These are phyloP conservation scores for Pneumocystis sp. DNA, from an alignment of 1,139 yeast species.

Conservation along the genomic window DNA sequence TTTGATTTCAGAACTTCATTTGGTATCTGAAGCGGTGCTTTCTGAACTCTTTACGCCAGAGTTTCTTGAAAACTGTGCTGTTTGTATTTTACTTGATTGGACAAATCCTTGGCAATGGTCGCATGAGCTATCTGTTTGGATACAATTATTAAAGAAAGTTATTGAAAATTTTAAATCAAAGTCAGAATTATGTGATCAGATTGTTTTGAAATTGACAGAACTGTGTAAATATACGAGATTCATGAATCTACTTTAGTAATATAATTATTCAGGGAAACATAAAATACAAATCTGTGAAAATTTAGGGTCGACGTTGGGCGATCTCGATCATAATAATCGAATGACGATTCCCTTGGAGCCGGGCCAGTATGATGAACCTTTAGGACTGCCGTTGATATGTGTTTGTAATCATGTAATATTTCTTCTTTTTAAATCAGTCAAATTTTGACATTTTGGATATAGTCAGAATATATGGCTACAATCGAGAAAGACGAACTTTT, in stretches of 20 bases:
- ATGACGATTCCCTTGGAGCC: conserved; percentile 20
- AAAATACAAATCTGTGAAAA: conserved; percentile 4
- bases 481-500: conserved; percentile 15
- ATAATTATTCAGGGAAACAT: conserved; percentile 1
- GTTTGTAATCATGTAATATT: conserved; percentile 15
- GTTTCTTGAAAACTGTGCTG: conserved; percentile 6
- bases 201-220: background rate
- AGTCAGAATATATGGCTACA: conserved; percentile 14
- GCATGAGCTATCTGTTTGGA: conserved; percentile 8
- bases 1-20: conserved; percentile 17
- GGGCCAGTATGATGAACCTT: conserved; percentile 23
- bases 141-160: conserved; percentile 8
- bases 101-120: conserved; percentile 14
- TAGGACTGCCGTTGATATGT: conserved; percentile 22
- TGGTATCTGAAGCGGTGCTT: conserved; percentile 7
- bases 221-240: background rate
- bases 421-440: background rate
- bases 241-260: background rate
- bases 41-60: conserved; percentile 2
- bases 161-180: conserved; percentile 2
- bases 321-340: conserved; percentile 1
- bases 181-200: background rate
- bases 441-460: background rate
- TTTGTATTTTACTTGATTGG: conserved; percentile 15
- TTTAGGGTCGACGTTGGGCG: background rate